Percentiles rank a stretch among this genome's conserved stretches.
Evolutionary conservation across 805 yeast species (phyloP).

Genomic region (Wickerhamomyces subpelliculosus): DNA sequence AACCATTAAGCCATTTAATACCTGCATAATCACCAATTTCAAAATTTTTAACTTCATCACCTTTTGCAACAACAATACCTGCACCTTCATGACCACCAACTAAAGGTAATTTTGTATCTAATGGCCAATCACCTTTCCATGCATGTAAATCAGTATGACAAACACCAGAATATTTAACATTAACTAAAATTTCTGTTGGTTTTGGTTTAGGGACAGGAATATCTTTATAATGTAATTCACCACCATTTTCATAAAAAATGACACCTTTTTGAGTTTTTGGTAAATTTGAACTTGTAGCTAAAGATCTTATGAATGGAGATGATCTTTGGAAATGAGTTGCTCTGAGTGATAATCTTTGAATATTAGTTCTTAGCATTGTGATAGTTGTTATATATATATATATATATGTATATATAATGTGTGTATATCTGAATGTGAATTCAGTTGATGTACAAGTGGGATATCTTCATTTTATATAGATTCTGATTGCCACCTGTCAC

Average conservation of each 20-base stretch:
- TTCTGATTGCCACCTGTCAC: no score
- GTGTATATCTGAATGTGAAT: no score
- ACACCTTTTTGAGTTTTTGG: slow-evolving; percentile 48
- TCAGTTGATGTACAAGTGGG: no score
- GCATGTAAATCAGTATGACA: slow-evolving; percentile 64
- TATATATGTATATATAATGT: no score
- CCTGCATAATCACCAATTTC: slow-evolving; percentile 57
- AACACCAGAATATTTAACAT: slow-evolving; percentile 59
- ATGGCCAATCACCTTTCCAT: slow-evolving; percentile 66
- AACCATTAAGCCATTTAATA: slow-evolving; percentile 56
- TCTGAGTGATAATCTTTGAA: neutral
- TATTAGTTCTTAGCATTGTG: no score
- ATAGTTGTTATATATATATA: no score
- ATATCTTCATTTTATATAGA: no score
- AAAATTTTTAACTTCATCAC: slow-evolving; percentile 49
- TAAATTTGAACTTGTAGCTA: slow-evolving; percentile 22
- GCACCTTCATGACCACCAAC: slow-evolving; percentile 70
- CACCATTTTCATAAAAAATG: slow-evolving; percentile 43
- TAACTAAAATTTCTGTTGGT: slow-evolving; percentile 48
- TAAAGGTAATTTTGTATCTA: slow-evolving; percentile 47
- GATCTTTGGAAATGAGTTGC: neutral
- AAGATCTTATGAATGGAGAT: slow-evolving; percentile 10
- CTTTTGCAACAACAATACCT: slow-evolving; percentile 54
- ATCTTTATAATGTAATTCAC: slow-evolving; percentile 41
- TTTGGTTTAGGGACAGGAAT: slow-evolving; percentile 52